Evolutionary conservation across 768 basidiomycete species (phyloP).

Genomic region (Amanita muscaria): DNA sequence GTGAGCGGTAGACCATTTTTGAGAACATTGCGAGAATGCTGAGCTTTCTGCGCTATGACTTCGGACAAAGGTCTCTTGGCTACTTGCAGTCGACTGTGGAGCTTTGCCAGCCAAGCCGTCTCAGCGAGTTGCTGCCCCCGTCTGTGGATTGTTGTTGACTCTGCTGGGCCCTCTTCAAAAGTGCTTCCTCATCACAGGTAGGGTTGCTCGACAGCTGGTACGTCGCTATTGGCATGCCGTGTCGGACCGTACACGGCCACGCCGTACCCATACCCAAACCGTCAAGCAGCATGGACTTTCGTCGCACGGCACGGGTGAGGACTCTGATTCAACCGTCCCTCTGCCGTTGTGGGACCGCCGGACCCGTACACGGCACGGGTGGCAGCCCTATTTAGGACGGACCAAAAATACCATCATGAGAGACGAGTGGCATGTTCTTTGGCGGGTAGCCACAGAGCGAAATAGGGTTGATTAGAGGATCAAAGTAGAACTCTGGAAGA

Average conservation of each 20-base stretch:
- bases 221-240: too few species aligned
- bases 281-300: too few species aligned
- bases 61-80: neutral
- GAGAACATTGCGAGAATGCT: neutral
- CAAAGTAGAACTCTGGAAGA: conserved; percentile 97
- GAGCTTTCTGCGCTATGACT: neutral
- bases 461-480: conserved; percentile 96
- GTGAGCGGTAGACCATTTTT: neutral
- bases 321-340: too few species aligned
- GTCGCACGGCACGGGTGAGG: too few species aligned
- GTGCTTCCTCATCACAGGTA: too few species aligned
- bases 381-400: conserved; percentile 74
- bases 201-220: too few species aligned
- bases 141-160: neutral
- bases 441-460: conserved; percentile 80
- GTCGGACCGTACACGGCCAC: too few species aligned
- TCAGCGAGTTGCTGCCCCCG: conserved; percentile 2
- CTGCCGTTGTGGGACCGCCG: too few species aligned
- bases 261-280: too few species aligned
- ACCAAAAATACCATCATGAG: conserved; percentile 89
- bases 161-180: neutral
- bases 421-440: conserved; percentile 73
- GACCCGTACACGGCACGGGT: too few species aligned
- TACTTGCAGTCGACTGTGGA: neutral
- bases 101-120: neutral